Evolutionary conservation across 768 basidiomycete species (phyloP).

Genomic region (Rossbeevera mucosa): DNA sequence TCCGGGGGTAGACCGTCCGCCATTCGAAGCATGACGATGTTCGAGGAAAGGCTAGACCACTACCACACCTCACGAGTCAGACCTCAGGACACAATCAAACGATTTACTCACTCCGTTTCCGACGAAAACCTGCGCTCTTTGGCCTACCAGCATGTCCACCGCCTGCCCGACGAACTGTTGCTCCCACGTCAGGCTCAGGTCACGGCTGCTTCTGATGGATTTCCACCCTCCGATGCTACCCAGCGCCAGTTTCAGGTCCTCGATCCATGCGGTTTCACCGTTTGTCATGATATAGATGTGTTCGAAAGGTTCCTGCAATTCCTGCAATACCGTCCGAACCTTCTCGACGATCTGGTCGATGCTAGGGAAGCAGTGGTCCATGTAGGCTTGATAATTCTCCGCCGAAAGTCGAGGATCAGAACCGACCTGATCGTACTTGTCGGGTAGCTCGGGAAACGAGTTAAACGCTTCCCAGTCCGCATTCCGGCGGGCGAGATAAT

Average conservation of each 20-base stretch:
- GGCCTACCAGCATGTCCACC: constrained; percentile 47
- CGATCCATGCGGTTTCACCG: constrained; percentile 37
- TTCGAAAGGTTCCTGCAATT: constrained; percentile 24
- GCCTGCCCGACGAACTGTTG: constrained; percentile 43
- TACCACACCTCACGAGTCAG: constrained; percentile 11
- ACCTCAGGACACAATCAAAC: not conserved
- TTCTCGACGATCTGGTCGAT: constrained; percentile 38
- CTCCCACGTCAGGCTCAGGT: constrained; percentile 38
- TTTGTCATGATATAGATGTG: constrained; percentile 48
- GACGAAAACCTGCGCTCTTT: constrained; percentile 43
- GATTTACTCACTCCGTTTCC: constrained; percentile 45
- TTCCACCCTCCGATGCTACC: constrained; percentile 33
- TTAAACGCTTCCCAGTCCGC: constrained; percentile 43
- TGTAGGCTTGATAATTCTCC: constrained; percentile 26
- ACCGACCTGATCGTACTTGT: constrained; percentile 31
- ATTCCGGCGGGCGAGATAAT: constrained; percentile 29
- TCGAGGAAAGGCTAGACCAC: constrained; percentile 41
- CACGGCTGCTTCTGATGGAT: constrained; percentile 35
- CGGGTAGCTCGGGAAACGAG: constrained; percentile 37
- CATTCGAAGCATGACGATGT: constrained; percentile 36
- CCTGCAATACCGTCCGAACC: constrained; percentile 31
- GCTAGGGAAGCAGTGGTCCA: constrained; percentile 40
- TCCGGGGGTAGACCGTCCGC: constrained; percentile 23
- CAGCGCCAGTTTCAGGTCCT: constrained; percentile 34
- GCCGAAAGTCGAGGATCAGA: constrained; percentile 22